Conservation (phyloP, 257 asterid species). For the Solanum pinnatisectum region DNA sequence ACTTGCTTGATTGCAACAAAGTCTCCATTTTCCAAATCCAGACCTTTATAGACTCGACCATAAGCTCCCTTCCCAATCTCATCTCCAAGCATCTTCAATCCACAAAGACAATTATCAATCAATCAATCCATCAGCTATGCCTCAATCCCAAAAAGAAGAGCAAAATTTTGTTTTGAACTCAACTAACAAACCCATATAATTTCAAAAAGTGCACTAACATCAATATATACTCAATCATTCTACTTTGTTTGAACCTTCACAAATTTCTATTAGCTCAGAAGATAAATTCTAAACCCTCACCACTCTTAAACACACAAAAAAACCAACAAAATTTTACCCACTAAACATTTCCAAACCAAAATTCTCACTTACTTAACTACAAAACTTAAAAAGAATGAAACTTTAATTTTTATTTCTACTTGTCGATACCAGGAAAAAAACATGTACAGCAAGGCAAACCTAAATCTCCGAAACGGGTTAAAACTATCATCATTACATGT, state of each 20-base stretch:
- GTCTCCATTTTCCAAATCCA: conserved; percentile 96
- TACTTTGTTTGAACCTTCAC: neutral
- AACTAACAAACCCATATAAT: neutral
- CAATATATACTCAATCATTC: neutral
- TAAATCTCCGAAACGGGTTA: neutral
- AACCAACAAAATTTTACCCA: neutral
- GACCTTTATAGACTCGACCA: conserved; percentile 95
- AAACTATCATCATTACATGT: neutral
- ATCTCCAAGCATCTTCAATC: conserved; percentile 80
- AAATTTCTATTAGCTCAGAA: neutral
- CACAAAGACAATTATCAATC: neutral
- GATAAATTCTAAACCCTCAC: neutral
- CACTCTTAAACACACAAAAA: neutral
- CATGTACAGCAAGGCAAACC: neutral
- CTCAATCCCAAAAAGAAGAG: neutral
- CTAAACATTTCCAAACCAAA: neutral
- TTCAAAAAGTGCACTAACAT: neutral
- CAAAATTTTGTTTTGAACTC: neutral
- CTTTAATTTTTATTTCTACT: neutral
- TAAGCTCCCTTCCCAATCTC: conserved; percentile 99
- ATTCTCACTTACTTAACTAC: neutral
- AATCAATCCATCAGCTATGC: neutral
- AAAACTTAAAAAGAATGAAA: neutral
- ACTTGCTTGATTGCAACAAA: conserved; percentile 98
- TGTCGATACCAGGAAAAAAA: neutral